These are phyloP conservation scores for Starmerella floricola DNA, from an alignment of 805 yeast genomes.

Conservation along the genomic window DNA sequence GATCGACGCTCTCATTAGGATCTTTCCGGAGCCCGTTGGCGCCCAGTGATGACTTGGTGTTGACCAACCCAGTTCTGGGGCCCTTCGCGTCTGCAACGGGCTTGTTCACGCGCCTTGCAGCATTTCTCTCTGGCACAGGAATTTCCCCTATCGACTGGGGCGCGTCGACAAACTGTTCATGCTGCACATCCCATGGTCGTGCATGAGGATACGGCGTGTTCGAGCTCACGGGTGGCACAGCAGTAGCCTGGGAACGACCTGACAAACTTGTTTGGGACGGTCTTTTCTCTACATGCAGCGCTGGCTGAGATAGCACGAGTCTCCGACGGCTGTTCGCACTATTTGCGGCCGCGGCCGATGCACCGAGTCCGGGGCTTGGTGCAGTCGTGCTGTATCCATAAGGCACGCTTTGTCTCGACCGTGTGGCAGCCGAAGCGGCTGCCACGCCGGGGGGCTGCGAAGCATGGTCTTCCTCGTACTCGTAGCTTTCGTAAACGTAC, in stretches of 20 bases:
- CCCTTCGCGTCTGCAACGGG: too few relatives aligned
- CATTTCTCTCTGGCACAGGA: conserved; percentile 10
- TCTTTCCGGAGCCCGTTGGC: neutral
- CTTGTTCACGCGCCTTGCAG: too few relatives aligned
- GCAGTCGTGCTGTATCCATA: too few relatives aligned
- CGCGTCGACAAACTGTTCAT: conserved; percentile 8
- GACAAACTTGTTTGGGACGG: conserved; percentile 12
- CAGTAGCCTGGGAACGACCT: neutral
- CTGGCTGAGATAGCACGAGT: conserved; percentile 8
- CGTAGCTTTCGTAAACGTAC: conserved; percentile 20
- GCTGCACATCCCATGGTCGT: conserved; percentile 9
- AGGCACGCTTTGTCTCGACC: neutral
- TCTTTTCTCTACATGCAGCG: conserved; percentile 12
- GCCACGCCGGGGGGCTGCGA: conserved; percentile 6
- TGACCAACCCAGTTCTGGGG: too few relatives aligned
- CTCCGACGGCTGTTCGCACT: neutral
- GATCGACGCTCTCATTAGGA: neutral
- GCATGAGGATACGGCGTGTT: conserved; percentile 7
- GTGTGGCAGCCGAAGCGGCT: conserved; percentile 17
- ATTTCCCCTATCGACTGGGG: neutral
- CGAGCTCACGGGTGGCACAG: neutral
- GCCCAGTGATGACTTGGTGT: too few relatives aligned
- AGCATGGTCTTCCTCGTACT: conserved; percentile 12
- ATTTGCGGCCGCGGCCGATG: neutral
- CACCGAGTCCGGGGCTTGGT: neutral